phyloP scores from a whole-genome alignment of 2,329 filamentous ascomycete species.

The Chaetomiaceae sp. region DNA sequence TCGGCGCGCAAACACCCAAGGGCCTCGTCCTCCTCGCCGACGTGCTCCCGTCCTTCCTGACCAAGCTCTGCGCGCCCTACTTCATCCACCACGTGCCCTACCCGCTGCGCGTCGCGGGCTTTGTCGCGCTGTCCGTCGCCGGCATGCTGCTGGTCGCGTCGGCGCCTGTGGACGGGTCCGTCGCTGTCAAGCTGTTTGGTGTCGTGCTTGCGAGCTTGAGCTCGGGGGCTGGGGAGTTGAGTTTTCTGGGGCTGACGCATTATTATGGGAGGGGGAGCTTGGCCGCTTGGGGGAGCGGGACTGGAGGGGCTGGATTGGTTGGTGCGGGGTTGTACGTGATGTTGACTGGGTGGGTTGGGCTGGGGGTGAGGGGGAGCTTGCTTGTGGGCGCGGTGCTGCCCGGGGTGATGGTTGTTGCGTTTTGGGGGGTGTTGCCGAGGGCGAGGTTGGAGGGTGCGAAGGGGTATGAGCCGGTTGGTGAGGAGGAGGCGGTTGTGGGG shows the following conservation, averaged over 20 bases:
- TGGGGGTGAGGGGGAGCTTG: conserved; percentile 69
- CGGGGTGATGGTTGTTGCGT: conserved; percentile 75
- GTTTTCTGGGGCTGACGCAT: conserved; percentile 85
- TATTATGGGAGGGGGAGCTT: conserved; percentile 86
- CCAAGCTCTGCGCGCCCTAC: conserved; percentile 86
- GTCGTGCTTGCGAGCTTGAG: conserved; percentile 81
- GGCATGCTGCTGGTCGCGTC: conserved; percentile 90
- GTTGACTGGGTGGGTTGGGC: conserved; percentile 72
- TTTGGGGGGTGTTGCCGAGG: conserved; percentile 74
- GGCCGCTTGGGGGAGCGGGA: conserved; percentile 88
- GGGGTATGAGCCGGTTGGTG: conserved; percentile 34
- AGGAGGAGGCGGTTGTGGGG: conserved; percentile 31
- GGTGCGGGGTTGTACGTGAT: conserved; percentile 86
- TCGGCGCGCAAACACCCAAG: conserved; percentile 81
- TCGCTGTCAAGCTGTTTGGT: conserved; percentile 72
- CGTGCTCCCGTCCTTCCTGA: conserved; percentile 82
- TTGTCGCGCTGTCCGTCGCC: conserved; percentile 68
- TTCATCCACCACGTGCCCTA: conserved; percentile 89
- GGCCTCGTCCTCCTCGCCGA: conserved; percentile 89
- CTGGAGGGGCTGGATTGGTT: conserved; percentile 79
- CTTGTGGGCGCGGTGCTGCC: conserved; percentile 76
- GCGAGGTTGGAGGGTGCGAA: conserved; percentile 52
- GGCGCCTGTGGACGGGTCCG: conserved; percentile 61
- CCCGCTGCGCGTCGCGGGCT: conserved; percentile 64
- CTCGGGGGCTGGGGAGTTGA: conserved; percentile 76